Evolutionary conservation across 2,329 filamentous ascomycete species (phyloP), one percentile per base, ranked within the genome.

Genomic region (Monosporascus sp.): DNA sequence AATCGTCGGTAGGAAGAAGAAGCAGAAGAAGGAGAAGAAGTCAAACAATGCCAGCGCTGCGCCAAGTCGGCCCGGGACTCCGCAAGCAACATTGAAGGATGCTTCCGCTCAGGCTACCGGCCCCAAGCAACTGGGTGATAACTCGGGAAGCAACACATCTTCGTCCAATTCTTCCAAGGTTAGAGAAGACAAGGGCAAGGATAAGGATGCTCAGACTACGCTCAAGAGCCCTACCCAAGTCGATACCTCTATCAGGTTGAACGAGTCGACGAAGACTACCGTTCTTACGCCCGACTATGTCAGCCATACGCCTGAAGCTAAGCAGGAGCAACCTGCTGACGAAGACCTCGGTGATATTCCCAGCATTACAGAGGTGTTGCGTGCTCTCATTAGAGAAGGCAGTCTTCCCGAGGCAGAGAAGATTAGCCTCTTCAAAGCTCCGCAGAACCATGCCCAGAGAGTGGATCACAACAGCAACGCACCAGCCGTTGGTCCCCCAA

Each of bases 1-100:
- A 0, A 87, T 95, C 41, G 68, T 91, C 48, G 88, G 88, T 37
- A 82, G 89, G 50, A 91, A 91, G 76, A 93, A 91, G 77, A 94
- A 93, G 73, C 83, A 89, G 67, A 91, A 89, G 76, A 93, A 91
- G 71, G 84, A 87, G 62, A 86, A 82, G 62, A 67, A 63, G 61
- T 55, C 64, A 2, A 72, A 71, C 62, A 65, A 61, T 35, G 49
- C 59, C 20, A 65, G 60, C 46, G 57, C 60, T 26, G 51, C 56
- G 37, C 57, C 60, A 26, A 68, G 60, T 35, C 60, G 66, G 20
- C 67, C 66, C 7, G 65, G 59, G 60, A 72, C 63, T 5, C 67
- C 67, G 49, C 69, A 68, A 51, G 60, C 67, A 47, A 47, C 58
- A 3, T 63, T 58, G 18, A 58, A 65, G 51, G 72, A 72, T 49